Conservation (phyloP, 768 basidiomycete genomes). For the Russula lepida region DNA sequence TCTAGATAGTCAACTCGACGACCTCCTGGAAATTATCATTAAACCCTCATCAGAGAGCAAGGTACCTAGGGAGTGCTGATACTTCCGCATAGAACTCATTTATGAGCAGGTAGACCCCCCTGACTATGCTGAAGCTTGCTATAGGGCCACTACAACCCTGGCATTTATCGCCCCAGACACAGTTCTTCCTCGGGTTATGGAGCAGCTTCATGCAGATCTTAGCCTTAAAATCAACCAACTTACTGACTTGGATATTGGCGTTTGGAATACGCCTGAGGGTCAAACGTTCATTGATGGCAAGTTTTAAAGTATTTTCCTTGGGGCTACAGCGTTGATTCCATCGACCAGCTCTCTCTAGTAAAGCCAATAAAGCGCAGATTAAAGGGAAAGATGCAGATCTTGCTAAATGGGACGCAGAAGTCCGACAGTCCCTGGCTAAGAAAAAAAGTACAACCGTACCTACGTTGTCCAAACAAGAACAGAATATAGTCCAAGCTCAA, state of each 20-base stretch:
- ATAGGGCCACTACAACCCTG: constrained; percentile 65
- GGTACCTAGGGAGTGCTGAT: constrained; percentile 29
- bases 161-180: constrained; percentile 68
- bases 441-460: constrained; percentile 55
- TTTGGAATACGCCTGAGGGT: constrained; percentile 85
- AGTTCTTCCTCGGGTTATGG: constrained; percentile 61
- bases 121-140: constrained; percentile 48
- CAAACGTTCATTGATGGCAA: constrained; percentile 72
- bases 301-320: background rate
- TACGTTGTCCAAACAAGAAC: constrained; percentile 74
- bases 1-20: constrained; percentile 42
- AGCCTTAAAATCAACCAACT: constrained; percentile 50
- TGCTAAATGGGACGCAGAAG: constrained; percentile 91
- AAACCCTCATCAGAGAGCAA: constrained; percentile 12
- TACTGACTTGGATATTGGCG: constrained; percentile 64
- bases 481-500: constrained; percentile 76
- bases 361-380: constrained; percentile 39
- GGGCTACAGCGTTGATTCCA: background rate
- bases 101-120: background rate
- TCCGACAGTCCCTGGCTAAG: constrained; percentile 73
- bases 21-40: constrained; percentile 30
- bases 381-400: constrained; percentile 89
- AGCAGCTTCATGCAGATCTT: constrained; percentile 60
- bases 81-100: background rate
- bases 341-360: constrained; percentile 53